Base-by-base conservation (phyloP, 768 basidiomycete genomes). In the Mycena belliarum region DNA sequence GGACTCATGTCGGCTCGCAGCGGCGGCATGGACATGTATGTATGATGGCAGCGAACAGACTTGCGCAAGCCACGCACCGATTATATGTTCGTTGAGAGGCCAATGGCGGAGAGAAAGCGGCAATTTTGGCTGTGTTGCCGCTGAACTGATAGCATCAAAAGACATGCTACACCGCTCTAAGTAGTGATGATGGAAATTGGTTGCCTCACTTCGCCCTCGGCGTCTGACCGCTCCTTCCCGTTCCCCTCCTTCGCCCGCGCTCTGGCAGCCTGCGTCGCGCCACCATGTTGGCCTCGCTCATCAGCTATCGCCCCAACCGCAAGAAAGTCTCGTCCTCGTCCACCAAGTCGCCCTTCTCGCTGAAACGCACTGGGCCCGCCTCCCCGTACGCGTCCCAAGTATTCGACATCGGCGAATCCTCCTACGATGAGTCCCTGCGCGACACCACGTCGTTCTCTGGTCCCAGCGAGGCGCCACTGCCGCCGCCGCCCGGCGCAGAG, bases 331-430 rank as follows among this genome's bases (percentile, higher is more conserved):
- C 60, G 16, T n/a, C n/a, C n/a, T n/a, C n/a, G n/a, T n/a, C n/a
- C n/a, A 49, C 26, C 42, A 62, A 58, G 48, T 47, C 54, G 12
- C 62, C 62, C 24, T 63, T 63, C 33, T 52, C 54, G 10, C 24
- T 59, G 14, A 55, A 38, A 12, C 49, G 46, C 9, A 16, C 55
- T 9, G 62, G 60, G 42, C 57, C 57, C 9, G 38, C 54, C 5
- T 59, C 61, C 33, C 57, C 61, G 21, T 63, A 63, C 37, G 57
- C 49, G 37, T 25, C 50, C n/a, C 52, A 55, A 38, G 62, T 63
- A 33, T 59, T 63, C 58, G 62, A 63, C 28, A 63, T 63, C 42
- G 62, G 57, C 28, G 55, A 59, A 6, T 52, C 54, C 4, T 59
- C 57, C 2, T 63, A 40, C 24, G 62, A 63, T 20, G 61, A 51